phyloP scores from a whole-genome alignment of 2,329 filamentous ascomycete genomes.

The Talaromyces sp. region DNA sequence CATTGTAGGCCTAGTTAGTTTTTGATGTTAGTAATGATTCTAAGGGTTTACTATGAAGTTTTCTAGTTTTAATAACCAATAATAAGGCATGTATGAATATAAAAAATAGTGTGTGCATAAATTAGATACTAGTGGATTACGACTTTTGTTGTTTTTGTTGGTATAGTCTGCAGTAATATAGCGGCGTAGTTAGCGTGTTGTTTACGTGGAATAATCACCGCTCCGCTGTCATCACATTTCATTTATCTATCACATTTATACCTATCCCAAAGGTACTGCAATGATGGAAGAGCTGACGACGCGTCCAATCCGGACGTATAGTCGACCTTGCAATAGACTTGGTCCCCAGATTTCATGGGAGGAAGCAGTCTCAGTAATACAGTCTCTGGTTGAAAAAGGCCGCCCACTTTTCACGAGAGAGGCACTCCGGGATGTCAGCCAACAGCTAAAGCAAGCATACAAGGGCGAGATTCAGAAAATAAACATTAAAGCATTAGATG shows the following conservation, averaged over 20 bases:
- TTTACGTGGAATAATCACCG: too few relatives aligned
- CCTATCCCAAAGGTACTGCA: neutral
- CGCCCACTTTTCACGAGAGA: constrained; percentile 3
- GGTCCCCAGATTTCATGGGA: constrained; percentile 8
- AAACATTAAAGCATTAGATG: constrained; percentile 4
- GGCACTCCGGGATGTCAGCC: neutral
- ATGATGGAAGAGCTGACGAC: neutral
- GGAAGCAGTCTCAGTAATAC: constrained; percentile 6
- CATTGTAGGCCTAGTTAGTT: too few relatives aligned
- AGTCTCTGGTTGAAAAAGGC: neutral
- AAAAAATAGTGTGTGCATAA: too few relatives aligned
- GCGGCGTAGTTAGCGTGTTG: too few relatives aligned
- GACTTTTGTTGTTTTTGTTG: too few relatives aligned
- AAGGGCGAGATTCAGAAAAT: neutral
- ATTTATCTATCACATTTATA: neutral
- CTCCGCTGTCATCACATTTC: neutral
- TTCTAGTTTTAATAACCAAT: too few relatives aligned
- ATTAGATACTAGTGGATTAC: too few relatives aligned
- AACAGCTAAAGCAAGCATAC: constrained; percentile 1
- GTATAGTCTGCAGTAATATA: too few relatives aligned
- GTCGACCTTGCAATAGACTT: neutral
- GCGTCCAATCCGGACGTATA: neutral
- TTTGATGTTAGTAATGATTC: too few relatives aligned
- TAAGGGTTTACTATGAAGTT: too few relatives aligned
- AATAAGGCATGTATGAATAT: too few relatives aligned